Evolutionary conservation across 2,329 filamentous ascomycete genomes (phyloP), one percentile per base, ranked within the genome.

Genomic region (Fusarium multiceps): DNA sequence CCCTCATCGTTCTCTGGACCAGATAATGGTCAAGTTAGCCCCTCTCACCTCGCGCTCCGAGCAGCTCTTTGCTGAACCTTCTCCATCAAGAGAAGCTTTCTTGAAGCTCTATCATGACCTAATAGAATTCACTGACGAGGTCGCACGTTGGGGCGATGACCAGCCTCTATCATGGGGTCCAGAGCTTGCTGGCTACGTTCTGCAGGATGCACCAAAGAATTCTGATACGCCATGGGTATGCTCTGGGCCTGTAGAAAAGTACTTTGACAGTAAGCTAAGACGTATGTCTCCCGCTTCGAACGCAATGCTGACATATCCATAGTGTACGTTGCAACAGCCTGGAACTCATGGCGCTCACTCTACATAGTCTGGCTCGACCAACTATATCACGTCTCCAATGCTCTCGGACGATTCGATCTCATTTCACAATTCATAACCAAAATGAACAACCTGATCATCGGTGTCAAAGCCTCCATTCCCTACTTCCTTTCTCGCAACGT

Each of bases 341-440:
- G 60, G 60, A 63, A 63, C 5, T 63, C 60, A 1, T 63, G 60
- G 60, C 60, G 60, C 3, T 63, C 60, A 9, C 47, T 47, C 21
- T 25, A 63, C 8, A 34, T 43, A 12, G 23, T 63, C 23, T 63
- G 54, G 28, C 59, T 63, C 13, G 60, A 63, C 12, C 58, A 55
- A 13, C n/a, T 63, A 21, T 40, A 43, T 7, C 58, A 63, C 16
- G 23, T 63, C 27, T 30, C 60, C 2, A 55, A 56, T 7, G 20
- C 34, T 3, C 41, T 63, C 7, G 60, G 48, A 7, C 42, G 55
- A 11, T 8, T 30, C 16, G 42, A 63, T 4, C 27, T 48, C n/a
- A n/a, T 30, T 13, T 32, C 58, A 10, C 40, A 21, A 10, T 63
- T 56, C 20, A 28, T 48, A 23, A 28, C 32, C 3, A 28, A 30